A percentile compares a stretch with the other conserved stretches of the same genome.
Conservation (phyloP, 2,329 filamentous ascomycete genomes). For the Diatrype stigma region DNA sequence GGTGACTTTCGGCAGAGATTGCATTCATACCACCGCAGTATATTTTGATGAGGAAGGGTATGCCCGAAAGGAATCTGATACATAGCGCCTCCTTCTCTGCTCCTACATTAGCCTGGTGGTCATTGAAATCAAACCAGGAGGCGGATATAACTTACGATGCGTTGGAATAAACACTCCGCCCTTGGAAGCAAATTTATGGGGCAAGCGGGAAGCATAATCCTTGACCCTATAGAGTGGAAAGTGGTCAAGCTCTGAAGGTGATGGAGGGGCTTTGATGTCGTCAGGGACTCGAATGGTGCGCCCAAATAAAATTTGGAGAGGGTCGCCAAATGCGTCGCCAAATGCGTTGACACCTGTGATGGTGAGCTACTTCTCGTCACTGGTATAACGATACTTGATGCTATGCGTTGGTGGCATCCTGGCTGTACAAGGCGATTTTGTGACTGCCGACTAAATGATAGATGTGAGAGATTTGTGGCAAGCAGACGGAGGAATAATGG, state of each 20-base stretch:
- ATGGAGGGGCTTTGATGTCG: conserved; percentile 21
- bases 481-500: too few species aligned
- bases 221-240: conserved; percentile 36
- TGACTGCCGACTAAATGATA: too few species aligned
- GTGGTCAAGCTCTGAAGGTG: conserved; percentile 32
- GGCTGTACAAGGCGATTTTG: too few species aligned
- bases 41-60: conserved; percentile 34
- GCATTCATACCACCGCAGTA: conserved; percentile 37
- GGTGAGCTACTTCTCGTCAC: neutral
- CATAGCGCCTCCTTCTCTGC: conserved; percentile 35
- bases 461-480: too few species aligned
- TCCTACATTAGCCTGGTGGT: neutral
- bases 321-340: neutral
- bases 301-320: conserved; percentile 32
- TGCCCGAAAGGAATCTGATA: conserved; percentile 26
- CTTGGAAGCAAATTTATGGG: conserved; percentile 30
- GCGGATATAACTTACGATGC: conserved; percentile 27
- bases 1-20: conserved; percentile 30
- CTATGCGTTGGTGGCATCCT: too few species aligned
- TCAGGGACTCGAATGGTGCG: conserved; percentile 42
- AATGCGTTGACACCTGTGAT: neutral
- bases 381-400: neutral
- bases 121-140: too few species aligned
- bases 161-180: conserved; percentile 44
- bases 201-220: conserved; percentile 29